phyloP scores from a whole-genome alignment of 2,329 filamentous ascomycete species.

The Exophiala calicioides region DNA sequence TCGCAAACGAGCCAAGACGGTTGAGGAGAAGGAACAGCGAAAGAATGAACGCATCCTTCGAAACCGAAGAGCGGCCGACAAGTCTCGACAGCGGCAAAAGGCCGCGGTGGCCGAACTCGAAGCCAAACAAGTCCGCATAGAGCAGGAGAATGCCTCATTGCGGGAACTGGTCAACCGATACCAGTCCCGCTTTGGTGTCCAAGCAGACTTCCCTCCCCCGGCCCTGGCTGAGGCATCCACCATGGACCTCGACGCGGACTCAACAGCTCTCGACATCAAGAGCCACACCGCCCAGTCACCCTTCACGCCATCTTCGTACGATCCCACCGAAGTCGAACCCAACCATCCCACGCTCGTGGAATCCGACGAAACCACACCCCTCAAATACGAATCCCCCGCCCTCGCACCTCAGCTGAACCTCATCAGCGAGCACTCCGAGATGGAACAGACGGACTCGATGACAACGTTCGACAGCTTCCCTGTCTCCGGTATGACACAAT shows the following conservation, averaged over 20 bases:
- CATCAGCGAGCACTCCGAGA: conserved; percentile 36
- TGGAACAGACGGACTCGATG: conserved; percentile 44
- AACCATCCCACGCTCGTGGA: conserved; percentile 37
- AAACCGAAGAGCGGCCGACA: conserved; percentile 93
- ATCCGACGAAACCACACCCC: conserved; percentile 29
- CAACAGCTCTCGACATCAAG: too few relatives aligned
- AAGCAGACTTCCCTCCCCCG: conserved; percentile 23
- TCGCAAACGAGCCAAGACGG: conserved; percentile 93
- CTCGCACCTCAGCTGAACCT: conserved; percentile 30
- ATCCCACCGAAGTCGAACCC: conserved; percentile 41
- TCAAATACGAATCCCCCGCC: conserved; percentile 29
- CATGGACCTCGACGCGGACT: conserved; percentile 14
- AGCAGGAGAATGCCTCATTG: conserved; percentile 71
- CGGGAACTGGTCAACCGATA: conserved; percentile 63
- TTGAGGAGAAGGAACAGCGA: conserved; percentile 97
- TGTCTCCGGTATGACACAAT: conserved; percentile 91
- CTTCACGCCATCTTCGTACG: conserved; percentile 44
- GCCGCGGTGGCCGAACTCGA: conserved; percentile 83
- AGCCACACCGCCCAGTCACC: too few relatives aligned
- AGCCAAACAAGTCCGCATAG: conserved; percentile 63
- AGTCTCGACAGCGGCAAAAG: conserved; percentile 90
- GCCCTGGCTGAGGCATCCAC: conserved; percentile 13
- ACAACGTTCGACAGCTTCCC: conserved; percentile 22
- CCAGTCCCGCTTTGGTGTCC: conserved; percentile 47
- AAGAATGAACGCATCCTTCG: conserved; percentile 95